Conservation (phyloP, 306 rosid genomes). For the Quillaja saponaria region DNA sequence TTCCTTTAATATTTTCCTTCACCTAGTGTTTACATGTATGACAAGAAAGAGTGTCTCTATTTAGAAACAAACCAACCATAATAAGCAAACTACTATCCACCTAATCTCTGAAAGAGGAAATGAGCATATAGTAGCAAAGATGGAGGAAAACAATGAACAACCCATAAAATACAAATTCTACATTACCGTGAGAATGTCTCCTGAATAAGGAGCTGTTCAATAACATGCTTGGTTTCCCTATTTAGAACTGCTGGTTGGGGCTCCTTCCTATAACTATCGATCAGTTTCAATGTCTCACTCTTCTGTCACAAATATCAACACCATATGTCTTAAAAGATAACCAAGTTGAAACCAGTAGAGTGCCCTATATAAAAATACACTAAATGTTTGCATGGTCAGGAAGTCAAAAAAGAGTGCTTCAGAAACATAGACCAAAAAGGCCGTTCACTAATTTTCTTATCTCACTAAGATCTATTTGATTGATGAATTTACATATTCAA, state of each 20-base stretch:
- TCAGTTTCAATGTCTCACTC: conserved; percentile 41
- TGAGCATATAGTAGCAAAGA: background rate
- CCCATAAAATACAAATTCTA: conserved; percentile 3
- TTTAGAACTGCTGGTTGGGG: conserved; percentile 40
- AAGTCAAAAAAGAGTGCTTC: background rate
- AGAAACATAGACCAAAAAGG: too few relatives aligned
- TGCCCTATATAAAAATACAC: background rate
- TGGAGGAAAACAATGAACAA: conserved; percentile 1
- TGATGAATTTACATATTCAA: too few relatives aligned
- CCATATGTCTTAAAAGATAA: conserved; percentile 18
- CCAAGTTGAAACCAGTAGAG: background rate
- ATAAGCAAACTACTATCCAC: background rate
- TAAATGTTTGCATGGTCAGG: background rate
- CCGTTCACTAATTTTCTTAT: too few relatives aligned
- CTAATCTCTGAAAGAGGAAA: too few relatives aligned
- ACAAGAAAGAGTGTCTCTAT: too few relatives aligned
- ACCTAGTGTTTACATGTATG: too few relatives aligned
- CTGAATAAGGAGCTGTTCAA: conserved; percentile 70
- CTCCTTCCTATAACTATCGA: conserved; percentile 37
- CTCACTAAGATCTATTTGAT: too few relatives aligned
- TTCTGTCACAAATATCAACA: conserved; percentile 34
- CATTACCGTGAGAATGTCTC: conserved; percentile 86
- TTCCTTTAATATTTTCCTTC: too few relatives aligned
- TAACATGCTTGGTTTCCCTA: conserved; percentile 49
- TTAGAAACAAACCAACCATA: background rate